These are phyloP conservation scores for Chrysanthemum seticuspe DNA, from an alignment of 129 eudicot species.

Conservation along the genomic window DNA sequence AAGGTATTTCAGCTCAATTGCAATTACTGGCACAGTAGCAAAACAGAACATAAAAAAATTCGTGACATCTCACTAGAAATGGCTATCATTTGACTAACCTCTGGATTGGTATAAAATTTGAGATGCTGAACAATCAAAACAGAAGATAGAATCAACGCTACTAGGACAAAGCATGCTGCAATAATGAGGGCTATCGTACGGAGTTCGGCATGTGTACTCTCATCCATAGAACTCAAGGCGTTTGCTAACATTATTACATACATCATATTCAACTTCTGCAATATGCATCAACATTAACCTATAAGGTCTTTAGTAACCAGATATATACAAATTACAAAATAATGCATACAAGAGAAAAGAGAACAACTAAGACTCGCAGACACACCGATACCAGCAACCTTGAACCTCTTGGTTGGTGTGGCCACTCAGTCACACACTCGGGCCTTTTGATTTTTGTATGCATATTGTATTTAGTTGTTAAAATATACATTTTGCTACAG, in stretches of 20 bases:
- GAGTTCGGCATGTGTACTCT: slow-evolving; percentile 39
- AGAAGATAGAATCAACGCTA: slow-evolving; percentile 59
- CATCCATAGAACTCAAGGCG: slow-evolving; percentile 36
- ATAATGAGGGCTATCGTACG: slow-evolving; percentile 45
- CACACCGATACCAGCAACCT: no score
- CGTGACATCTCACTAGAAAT: background rate
- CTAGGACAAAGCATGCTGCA: slow-evolving; percentile 61
- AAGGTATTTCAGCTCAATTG: no score
- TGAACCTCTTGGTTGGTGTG: no score
- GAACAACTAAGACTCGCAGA: no score
- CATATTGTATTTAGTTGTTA: no score
- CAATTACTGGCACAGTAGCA: no score
- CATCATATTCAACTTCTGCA: slow-evolving; percentile 22
- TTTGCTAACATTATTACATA: slow-evolving; percentile 31
- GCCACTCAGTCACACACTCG: no score
- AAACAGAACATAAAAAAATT: background rate
- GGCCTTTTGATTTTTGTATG: no score
- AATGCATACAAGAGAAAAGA: no score
- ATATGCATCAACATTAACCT: background rate
- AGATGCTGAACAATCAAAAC: slow-evolving; percentile 74
- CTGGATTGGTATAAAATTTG: slow-evolving; percentile 71
- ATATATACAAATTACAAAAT: background rate
- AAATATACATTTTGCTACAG: no score
- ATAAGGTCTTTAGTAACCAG: background rate
- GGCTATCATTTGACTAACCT: slow-evolving; percentile 43